Evolutionary conservation across 2,329 filamentous ascomycete genomes (phyloP), one percentile per base, ranked within the genome.

Genomic region (Lasiodiplodia sp.): DNA sequence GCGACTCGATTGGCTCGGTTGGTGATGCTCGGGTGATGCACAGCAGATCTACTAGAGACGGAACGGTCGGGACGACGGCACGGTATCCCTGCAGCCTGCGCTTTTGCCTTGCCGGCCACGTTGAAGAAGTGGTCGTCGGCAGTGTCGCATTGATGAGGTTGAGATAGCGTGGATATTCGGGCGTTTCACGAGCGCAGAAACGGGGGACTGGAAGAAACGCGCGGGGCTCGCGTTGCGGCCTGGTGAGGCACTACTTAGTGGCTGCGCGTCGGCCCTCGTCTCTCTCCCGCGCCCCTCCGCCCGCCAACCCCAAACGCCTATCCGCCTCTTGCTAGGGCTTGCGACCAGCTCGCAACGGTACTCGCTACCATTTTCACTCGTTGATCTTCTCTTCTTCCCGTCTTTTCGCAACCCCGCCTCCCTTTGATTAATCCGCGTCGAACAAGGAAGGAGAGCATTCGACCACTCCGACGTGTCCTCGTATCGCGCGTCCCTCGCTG

Each of bases 301-400:
- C 57, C 38, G 23, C 56, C 60, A 38, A 37, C 60, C 47, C 28
- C 60, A 51, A 52, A 52, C 37, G 18, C 38, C 57, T 62, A 49
- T 62, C 57, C 31, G 57, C 57, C 25, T 52, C 60, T 21, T 21
- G n/a, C 37, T 64, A 64, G 60, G 60, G 60, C 57, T 60, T 49
- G 10, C 60, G 51, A 47, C 44, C 28, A 52, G 28, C 47, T 44
- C 52, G 55, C 23, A 38, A 34, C 31, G 69, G 69, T 67, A 68
- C 67, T 69, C 63, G 57, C 47, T 70, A 40, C 69, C 69, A 64
- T 37, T 69, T 70, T 23, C 69, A 44, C 56, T 68, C 66, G 66
- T 63, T 68, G 38, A 67, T 56, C 52, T 57, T 49, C 52, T 58
- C 66, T 64, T 64, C 47, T 14, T n/a, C 16, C 37, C 28, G 23